Percentiles rank a stretch among this genome's conserved stretches.
Evolutionary conservation across 2,329 filamentous ascomycete species (phyloP).

Genomic region (Diaporthe australafricana): DNA sequence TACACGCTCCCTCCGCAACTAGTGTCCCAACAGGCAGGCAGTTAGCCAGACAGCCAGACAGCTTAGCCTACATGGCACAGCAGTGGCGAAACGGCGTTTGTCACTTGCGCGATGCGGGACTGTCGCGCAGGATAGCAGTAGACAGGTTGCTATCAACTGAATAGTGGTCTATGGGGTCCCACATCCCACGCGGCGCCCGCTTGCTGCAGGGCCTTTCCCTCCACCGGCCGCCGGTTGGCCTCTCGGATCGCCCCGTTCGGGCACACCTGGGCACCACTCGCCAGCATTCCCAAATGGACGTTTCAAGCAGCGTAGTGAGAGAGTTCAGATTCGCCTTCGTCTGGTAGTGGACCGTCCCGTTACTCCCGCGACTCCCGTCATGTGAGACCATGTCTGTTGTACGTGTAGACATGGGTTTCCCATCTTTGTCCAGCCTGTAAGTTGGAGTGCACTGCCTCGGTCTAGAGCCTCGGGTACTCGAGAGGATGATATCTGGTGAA

Average conservation of each 20-base stretch:
- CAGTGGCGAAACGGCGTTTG: neutral
- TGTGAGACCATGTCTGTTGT: neutral
- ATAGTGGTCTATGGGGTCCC: conserved; percentile 11
- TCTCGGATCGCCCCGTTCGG: conserved; percentile 31
- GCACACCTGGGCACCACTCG: conserved; percentile 10
- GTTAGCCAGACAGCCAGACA: neutral
- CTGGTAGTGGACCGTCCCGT: neutral
- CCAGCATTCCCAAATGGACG: neutral
- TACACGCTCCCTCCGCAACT: neutral
- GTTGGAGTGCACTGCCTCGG: neutral
- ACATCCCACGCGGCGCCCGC: conserved; percentile 22
- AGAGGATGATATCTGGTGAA: neutral
- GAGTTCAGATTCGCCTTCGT: neutral
- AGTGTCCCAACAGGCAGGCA: conserved; percentile 1
- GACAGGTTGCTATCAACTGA: neutral
- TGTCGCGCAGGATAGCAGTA: neutral
- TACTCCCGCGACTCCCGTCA: neutral
- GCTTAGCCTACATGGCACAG: neutral
- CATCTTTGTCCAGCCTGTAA: neutral
- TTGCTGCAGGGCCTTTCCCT: conserved; percentile 26
- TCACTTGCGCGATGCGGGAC: neutral
- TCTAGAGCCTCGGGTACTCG: neutral
- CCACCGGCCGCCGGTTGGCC: conserved; percentile 22
- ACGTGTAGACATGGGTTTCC: neutral
- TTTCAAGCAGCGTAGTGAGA: neutral